A percentile compares a stretch with the other conserved stretches of the same genome.
phyloP scores from a whole-genome alignment of 257 asterid species.

The Gynochthodes officinalis region DNA sequence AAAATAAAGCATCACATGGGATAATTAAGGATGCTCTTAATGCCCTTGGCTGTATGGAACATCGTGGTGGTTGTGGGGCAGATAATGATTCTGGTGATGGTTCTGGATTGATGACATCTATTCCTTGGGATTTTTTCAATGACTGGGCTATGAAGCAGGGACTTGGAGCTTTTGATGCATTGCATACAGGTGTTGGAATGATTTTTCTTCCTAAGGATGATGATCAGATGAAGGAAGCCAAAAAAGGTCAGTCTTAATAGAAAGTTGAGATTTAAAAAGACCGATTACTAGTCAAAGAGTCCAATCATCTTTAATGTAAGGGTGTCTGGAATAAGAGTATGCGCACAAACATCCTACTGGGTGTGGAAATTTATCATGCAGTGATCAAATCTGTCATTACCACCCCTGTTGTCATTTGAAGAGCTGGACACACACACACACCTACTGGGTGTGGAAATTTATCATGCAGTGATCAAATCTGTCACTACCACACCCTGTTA shows the following conservation, averaged over 20 bases:
- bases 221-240: conserved; percentile 59
- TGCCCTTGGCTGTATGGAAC: conserved; percentile 99
- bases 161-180: conserved; percentile 55
- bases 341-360: not conserved
- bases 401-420: not conserved
- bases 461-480: not conserved
- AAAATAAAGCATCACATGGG: conserved; percentile 70
- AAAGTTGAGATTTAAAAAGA: not conserved
- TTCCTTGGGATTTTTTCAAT: conserved; percentile 92
- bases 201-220: conserved; percentile 85
- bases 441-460: too few species aligned
- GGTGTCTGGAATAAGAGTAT: not conserved
- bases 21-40: conserved; percentile 87
- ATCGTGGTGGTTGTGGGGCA: conserved; percentile 99
- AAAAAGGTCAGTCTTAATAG: conserved; percentile 49
- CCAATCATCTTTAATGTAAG: not conserved
- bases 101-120: conserved; percentile 91
- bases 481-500: not conserved
- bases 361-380: not conserved
- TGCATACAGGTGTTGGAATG: conserved; percentile 96
- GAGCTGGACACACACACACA: too few species aligned
- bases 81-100: conserved; percentile 99
- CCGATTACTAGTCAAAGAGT: not conserved
- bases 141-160: conserved; percentile 89
- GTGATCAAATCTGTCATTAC: not conserved